Evolutionary conservation across 306 rosid species (phyloP), one percentile per base, ranked within the genome.

Genomic region (Vachellia pachyceras): DNA sequence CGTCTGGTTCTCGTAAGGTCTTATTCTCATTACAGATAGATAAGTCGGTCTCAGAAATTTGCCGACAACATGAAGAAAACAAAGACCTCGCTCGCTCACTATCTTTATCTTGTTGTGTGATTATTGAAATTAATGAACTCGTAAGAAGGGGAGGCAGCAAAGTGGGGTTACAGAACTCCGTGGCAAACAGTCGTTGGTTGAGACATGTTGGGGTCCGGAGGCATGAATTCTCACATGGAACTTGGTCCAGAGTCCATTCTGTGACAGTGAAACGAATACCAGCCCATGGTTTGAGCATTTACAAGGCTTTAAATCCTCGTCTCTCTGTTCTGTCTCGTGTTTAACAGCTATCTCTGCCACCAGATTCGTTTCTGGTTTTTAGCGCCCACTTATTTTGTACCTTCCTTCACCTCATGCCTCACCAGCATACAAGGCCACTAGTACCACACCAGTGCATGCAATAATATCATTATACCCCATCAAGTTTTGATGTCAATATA

Each of bases 201-300:
- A 8, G 79, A 40, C 50, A 68, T 10, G 42, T 3, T n/a, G 50
- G 73, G 71, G 25, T 8, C 23, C 23, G 9, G 0, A 2, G 63
- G 70, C 29, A 6, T 41, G 55, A 25, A 40, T 4, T 42, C 18
- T 57, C 61, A 45, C 72, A 76, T 76, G 61, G 64, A 64, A 40
- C 6, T 46, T 33, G 49, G 46, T 61, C 70, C 45, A 54, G n/a
- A 54, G 25, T 11, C 60, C 60, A 6, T n/a, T 54, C 25, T 2
- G 10, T 54, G 60, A 18, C 60, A 54, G 11, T 2, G 60, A 54
- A 25, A 12, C 54, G 11, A 40, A 11, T 54, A 69, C 55, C 55
- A 22, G 54, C 74, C 73, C 73, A 0, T 22, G 73, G 42, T 69
- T 67, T 39, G 15, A 20, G 29, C 71, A 14, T 36, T 65, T 65